Conservation (phyloP, 495 filamentous ascomycete species). For the Neurospora sp. region DNA sequence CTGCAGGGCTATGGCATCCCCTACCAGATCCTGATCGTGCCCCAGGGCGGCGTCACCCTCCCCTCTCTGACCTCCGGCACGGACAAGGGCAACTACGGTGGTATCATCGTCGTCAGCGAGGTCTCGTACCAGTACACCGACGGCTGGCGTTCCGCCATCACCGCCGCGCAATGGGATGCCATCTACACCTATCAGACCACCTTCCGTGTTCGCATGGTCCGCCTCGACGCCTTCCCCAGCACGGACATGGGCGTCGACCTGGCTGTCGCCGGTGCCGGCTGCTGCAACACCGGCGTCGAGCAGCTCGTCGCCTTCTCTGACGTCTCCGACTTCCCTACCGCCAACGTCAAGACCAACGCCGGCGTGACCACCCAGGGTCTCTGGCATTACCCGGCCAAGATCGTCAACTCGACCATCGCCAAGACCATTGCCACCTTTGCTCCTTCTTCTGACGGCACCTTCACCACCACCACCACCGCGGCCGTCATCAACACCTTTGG, state of each 20-base stretch:
- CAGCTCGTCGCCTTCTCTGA: slow-evolving; percentile 43
- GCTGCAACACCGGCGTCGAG: slow-evolving; percentile 36
- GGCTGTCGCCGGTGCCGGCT: slow-evolving; percentile 19
- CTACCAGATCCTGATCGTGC: slow-evolving; percentile 44
- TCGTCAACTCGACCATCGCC: slow-evolving; percentile 43
- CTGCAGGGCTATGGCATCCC: slow-evolving; percentile 55
- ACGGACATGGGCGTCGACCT: slow-evolving; percentile 35
- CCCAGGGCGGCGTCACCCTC: slow-evolving; percentile 39
- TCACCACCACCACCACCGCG: slow-evolving; percentile 30
- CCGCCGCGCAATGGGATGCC: slow-evolving; percentile 44
- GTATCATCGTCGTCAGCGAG: slow-evolving; percentile 46
- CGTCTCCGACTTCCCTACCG: slow-evolving; percentile 36
- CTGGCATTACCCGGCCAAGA: slow-evolving; percentile 48
- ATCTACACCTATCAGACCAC: slow-evolving; percentile 48
- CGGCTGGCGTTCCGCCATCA: slow-evolving; percentile 45
- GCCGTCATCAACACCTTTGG: slow-evolving; percentile 52
- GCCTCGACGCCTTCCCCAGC: slow-evolving; percentile 47
- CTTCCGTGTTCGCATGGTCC: slow-evolving; percentile 53
- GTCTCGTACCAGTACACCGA: slow-evolving; percentile 45
- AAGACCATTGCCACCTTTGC: slow-evolving; percentile 45
- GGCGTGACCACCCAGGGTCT: slow-evolving; percentile 31
- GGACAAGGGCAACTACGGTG: slow-evolving; percentile 44
- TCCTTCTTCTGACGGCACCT: slow-evolving; percentile 16
- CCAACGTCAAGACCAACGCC: slow-evolving; percentile 35
- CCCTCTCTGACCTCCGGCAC: slow-evolving; percentile 38